These are phyloP conservation scores for Cutaneotrichosporon spelunceum DNA, from an alignment of 1,284 basidiomycete genomes.

Conservation along the genomic window DNA sequence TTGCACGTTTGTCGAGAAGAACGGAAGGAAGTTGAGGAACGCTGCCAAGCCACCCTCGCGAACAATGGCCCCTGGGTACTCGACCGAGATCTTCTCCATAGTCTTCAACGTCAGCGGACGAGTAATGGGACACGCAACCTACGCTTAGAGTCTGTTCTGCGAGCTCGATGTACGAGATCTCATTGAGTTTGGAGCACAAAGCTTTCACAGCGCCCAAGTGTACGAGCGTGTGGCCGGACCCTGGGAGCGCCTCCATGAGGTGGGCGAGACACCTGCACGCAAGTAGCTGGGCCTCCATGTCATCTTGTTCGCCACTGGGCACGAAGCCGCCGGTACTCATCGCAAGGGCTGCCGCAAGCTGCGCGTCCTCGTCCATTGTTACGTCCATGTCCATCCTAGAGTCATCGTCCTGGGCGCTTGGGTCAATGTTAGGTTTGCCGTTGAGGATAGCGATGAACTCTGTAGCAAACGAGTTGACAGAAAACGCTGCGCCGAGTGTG, in stretches of 20 bases:
- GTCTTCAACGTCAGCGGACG: constrained; percentile 60
- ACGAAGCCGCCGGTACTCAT: constrained; percentile 48
- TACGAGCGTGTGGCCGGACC: constrained; percentile 88
- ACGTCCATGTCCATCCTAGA: constrained; percentile 32
- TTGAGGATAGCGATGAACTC: constrained; percentile 90
- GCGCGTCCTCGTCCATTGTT: constrained; percentile 69
- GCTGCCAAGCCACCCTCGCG: constrained; percentile 88
- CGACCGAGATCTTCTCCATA: constrained; percentile 93
- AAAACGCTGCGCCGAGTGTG: constrained; percentile 83
- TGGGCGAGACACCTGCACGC: constrained; percentile 93
- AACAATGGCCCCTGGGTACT: constrained; percentile 89
- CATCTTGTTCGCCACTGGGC: constrained; percentile 43
- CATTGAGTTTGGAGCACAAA: constrained; percentile 88
- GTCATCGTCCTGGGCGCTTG: constrained; percentile 49
- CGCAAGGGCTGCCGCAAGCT: constrained; percentile 75
- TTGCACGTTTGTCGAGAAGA: constrained; percentile 94
- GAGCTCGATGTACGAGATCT: constrained; percentile 93
- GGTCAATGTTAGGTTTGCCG: constrained; percentile 59
- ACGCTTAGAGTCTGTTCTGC: constrained; percentile 94
- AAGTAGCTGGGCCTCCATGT: constrained; percentile 84
- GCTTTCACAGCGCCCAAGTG: constrained; percentile 93
- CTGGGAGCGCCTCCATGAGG: constrained; percentile 92
- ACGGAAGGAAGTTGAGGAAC: constrained; percentile 87
- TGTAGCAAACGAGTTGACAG: constrained; percentile 83
- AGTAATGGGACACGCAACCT: constrained; percentile 52